Evolutionary conservation across 2,329 filamentous ascomycete species (phyloP).

Genomic region (Trichoderma sp.): DNA sequence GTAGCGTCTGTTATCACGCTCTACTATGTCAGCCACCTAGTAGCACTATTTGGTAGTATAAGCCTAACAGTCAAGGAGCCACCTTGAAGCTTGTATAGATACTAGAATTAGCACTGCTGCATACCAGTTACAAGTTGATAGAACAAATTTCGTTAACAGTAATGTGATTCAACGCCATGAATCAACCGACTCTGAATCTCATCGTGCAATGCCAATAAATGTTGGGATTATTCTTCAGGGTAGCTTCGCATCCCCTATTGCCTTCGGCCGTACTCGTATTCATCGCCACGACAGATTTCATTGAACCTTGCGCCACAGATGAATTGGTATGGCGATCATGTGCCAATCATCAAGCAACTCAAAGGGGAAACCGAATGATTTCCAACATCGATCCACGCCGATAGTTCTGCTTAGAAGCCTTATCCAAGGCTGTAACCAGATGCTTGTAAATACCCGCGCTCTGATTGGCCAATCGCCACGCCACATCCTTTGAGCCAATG

Average conservation of each 20-base stretch:
- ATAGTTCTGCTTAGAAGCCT: not conserved
- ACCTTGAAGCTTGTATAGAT: not conserved
- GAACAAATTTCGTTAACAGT: not conserved
- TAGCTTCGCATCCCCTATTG: not conserved
- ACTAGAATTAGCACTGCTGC: not conserved
- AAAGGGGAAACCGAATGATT: not conserved
- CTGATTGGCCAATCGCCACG: conserved; percentile 21
- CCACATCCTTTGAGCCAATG: conserved; percentile 17
- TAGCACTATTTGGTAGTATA: no score
- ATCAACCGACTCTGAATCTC: not conserved
- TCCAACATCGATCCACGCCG: not conserved
- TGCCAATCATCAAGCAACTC: not conserved
- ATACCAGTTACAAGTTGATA: not conserved
- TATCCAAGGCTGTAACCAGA: not conserved
- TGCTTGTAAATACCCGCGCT: conserved; percentile 25
- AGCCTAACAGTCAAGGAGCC: not conserved
- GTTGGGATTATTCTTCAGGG: not conserved
- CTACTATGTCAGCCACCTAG: no score
- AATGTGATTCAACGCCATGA: not conserved
- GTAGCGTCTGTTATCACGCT: not conserved
- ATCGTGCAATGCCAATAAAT: not conserved
- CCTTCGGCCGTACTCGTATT: not conserved
- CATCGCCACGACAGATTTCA: not conserved
- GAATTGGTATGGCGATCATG: not conserved
- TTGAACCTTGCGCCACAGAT: not conserved